Evolutionary conservation across 331 rosid genomes (phyloP).

Genomic region (Saraca asoca): DNA sequence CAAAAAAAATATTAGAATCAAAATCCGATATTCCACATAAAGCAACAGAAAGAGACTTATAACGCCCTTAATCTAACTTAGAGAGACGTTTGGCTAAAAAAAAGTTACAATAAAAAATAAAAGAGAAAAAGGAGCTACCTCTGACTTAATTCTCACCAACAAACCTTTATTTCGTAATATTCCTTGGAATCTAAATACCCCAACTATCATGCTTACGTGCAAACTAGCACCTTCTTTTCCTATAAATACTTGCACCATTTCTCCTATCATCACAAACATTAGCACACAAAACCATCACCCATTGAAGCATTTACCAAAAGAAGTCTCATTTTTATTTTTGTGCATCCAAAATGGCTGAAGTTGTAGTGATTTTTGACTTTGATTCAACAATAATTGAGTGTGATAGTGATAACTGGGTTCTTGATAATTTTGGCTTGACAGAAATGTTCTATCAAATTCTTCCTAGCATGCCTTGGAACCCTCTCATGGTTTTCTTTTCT

Average conservation of each 20-base stretch:
- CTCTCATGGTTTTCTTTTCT: constrained; percentile 49
- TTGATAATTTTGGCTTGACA: constrained; percentile 42
- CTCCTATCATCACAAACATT: no score
- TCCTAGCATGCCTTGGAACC: constrained; percentile 48
- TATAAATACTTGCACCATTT: no score
- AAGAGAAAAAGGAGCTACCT: no score
- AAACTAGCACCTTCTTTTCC: not conserved
- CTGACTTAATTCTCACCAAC: no score
- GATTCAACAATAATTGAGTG: constrained; percentile 55
- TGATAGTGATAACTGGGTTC: constrained; percentile 60
- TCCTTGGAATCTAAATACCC: not conserved
- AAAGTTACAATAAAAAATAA: no score
- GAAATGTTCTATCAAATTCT: constrained; percentile 46
- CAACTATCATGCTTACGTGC: constrained; percentile 5
- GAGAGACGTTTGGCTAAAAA: no score
- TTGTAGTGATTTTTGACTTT: constrained; percentile 51
- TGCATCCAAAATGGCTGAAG: constrained; percentile 5
- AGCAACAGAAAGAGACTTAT: no score
- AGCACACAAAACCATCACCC: no score
- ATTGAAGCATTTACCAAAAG: no score
- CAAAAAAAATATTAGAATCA: no score
- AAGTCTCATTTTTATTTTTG: not conserved
- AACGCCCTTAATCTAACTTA: no score
- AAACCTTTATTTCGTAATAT: not conserved
- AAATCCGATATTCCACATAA: no score